phyloP scores from a whole-genome alignment of 192 early-diverging fungal genomes.

The Pilaira anomala region DNA sequence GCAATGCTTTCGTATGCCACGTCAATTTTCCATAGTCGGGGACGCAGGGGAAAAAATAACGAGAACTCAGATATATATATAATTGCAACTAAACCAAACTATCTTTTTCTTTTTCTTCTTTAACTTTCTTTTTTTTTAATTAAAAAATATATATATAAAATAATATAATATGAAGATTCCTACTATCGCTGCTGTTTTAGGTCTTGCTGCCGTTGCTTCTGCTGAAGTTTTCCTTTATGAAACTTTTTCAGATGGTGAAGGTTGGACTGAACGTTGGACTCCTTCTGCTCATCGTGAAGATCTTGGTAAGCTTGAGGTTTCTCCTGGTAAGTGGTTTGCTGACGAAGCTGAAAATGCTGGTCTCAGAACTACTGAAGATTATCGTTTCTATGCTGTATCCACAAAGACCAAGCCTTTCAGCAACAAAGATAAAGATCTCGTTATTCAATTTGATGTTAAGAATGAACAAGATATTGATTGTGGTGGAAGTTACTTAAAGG shows the following conservation, averaged over 20 bases:
- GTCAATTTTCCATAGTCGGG: not conserved
- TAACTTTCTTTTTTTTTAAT: conserved; percentile 15
- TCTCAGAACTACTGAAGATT: conserved; percentile 78
- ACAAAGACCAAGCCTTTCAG: conserved; percentile 71
- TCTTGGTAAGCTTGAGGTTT: conserved; percentile 71
- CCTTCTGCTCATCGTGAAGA: conserved; percentile 61
- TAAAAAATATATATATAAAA: conserved; percentile 13
- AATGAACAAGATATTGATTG: conserved; percentile 90
- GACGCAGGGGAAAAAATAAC: conserved; percentile 11
- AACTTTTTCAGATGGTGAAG: conserved; percentile 64
- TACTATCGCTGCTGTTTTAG: conserved; percentile 39
- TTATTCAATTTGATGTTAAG: conserved; percentile 90
- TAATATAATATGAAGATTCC: conserved; percentile 36
- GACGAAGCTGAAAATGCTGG: conserved; percentile 66
- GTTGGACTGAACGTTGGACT: conserved; percentile 71
- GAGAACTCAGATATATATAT: conserved; percentile 2
- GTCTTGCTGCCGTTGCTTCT: conserved; percentile 32
- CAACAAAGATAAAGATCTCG: conserved; percentile 79
- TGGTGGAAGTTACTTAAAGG: conserved; percentile 88
- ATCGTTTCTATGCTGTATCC: conserved; percentile 82
- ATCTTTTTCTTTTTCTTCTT: conserved; percentile 4
- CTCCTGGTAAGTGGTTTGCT: conserved; percentile 71
- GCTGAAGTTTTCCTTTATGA: conserved; percentile 86
- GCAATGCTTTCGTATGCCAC: not conserved
- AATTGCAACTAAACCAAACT: not conserved